These are phyloP conservation scores for Przewalskia tangutica DNA, from an alignment of 257 asterid species.

Conservation along the genomic window DNA sequence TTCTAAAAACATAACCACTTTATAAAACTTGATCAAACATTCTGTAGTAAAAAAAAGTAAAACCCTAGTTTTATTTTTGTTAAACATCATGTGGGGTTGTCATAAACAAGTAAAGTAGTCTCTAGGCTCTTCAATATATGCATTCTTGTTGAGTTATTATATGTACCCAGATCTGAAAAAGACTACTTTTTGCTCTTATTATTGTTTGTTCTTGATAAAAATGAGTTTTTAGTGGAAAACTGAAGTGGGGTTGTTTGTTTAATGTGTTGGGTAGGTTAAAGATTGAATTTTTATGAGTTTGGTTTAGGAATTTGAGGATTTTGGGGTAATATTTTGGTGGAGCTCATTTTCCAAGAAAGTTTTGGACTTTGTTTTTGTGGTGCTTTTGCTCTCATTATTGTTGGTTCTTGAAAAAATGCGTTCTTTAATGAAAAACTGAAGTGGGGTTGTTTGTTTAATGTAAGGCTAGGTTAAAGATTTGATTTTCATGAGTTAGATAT, in stretches of 20 bases:
- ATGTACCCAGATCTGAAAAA: constrained; percentile 6
- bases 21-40: no score
- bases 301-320: neutral
- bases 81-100: neutral
- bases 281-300: neutral
- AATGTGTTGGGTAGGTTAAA: neutral
- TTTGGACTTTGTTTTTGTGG: neutral
- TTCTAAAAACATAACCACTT: no score
- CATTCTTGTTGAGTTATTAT: neutral
- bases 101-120: constrained; percentile 1
- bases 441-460: neutral
- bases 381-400: constrained; percentile 10
- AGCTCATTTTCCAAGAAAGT: neutral
- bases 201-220: neutral
- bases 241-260: neutral
- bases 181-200: constrained; percentile 2
- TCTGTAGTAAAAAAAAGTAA: no score
- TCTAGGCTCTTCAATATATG: constrained; percentile 4
- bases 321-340: neutral
- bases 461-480: neutral
- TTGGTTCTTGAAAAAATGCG: neutral
- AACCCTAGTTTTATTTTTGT: neutral
- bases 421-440: neutral
- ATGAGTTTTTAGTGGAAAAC: neutral
- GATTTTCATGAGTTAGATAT: neutral